Base-by-base conservation (phyloP, 768 basidiomycete genomes). In the Agrocybe pediades region DNA sequence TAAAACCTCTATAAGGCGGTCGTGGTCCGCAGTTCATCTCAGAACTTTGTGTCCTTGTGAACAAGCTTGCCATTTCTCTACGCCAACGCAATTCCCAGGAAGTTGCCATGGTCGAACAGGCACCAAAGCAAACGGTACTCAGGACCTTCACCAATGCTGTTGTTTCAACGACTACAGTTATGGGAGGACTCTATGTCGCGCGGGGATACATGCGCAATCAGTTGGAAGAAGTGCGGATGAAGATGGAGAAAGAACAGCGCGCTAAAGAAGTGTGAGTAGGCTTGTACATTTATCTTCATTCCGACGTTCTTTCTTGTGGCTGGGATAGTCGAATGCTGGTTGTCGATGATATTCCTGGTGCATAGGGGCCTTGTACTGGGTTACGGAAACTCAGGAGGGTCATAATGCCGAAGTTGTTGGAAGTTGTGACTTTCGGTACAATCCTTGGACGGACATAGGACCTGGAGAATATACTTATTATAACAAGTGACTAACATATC, bases 261-360 rank as follows among this genome's bases (percentile, higher is more conserved):
- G 89, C 89, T 2, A 79, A 79, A 52, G 88, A 93, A 46, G 84
- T 78, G 89, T 89, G 66, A 55, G 90, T 78, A 11, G 19, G 39
- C 26, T 17, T 30, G n/a, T 23, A 49, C 41, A 51, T 24, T 23
- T 50, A n/a, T 50, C n/a, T n/a, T n/a, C n/a, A n/a, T 36, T 15
- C 23, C 48, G 11, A 15, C 26, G 11, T 24, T 45, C 17, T 29
- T 4, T 46, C 27, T 17, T 16, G 1, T 46, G 6, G 23, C 26
- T 9, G 19, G 23, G n/a, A 16, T 21, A 24, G 23, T 2, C 24
- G 23, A 26, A 26, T 45, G 16, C 44, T 45, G 17, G 6, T 9
- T 24, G 6, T 23, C 16, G 44, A 24, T n/a, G n/a, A 5, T 36
- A n/a, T 36, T 36, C n/a, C 33, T 13, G 33, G n/a, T 36, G 33